Conservation (phyloP, 2,329 filamentous ascomycete genomes). For the Phyllosticta capitalensis region DNA sequence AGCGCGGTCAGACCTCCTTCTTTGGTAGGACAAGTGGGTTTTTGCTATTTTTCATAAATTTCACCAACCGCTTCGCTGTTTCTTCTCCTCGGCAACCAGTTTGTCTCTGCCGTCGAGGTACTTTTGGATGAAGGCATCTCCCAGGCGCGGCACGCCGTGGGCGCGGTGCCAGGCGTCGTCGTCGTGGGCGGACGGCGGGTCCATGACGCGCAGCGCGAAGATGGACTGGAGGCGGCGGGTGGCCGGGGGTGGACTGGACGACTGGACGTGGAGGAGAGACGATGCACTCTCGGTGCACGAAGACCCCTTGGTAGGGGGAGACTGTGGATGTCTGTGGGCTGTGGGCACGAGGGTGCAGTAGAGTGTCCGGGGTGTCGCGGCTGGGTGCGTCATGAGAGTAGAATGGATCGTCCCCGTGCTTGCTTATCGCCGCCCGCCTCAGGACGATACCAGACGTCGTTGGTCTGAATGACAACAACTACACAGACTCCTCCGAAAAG, state of each 20-base stretch:
- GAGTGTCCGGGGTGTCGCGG: not conserved
- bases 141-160: conserved; percentile 32
- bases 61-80: conserved; percentile 63
- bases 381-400: not conserved
- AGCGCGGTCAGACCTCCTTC: conserved; percentile 19
- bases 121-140: conserved; percentile 71
- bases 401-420: too few relatives aligned
- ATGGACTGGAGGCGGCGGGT: not conserved
- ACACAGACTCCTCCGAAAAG: not conserved
- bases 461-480: not conserved
- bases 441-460: too few relatives aligned
- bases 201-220: conserved; percentile 7
- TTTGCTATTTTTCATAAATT: conserved; percentile 1
- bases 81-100: conserved; percentile 72
- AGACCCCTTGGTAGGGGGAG: not conserved
- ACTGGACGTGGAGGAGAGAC: not conserved
- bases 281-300: not conserved
- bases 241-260: not conserved
- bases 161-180: conserved; percentile 31
- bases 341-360: too few relatives aligned
- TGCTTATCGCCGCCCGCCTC: not conserved
- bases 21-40: not conserved
- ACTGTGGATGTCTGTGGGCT: too few relatives aligned
- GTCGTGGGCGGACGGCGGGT: conserved; percentile 3
- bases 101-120: conserved; percentile 68